Conservation (phyloP, 805 yeast genomes). For the Candida argentea region DNA sequence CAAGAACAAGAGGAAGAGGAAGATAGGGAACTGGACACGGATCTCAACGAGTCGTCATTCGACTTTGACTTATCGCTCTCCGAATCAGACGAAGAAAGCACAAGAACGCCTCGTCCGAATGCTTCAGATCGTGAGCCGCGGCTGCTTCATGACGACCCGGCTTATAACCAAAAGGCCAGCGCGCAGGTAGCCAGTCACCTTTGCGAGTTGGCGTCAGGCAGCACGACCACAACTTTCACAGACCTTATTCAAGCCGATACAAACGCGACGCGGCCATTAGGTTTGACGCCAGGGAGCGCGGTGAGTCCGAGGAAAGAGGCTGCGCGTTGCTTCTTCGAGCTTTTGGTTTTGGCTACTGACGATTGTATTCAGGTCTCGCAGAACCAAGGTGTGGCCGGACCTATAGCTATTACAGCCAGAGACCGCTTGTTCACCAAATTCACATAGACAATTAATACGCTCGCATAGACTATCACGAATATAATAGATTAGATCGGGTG, state of each 20-base stretch:
- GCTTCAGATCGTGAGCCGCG: no score
- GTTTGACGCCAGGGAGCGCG: slow-evolving; percentile 3
- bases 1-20: slow-evolving; percentile 11
- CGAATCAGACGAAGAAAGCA: slow-evolving; percentile 12
- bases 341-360: slow-evolving; percentile 70
- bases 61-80: slow-evolving; percentile 19
- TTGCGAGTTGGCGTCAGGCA: slow-evolving; percentile 20
- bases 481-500: no score
- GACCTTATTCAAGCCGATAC: slow-evolving; percentile 25
- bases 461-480: no score
- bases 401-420: slow-evolving; percentile 42
- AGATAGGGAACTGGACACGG: slow-evolving; percentile 8
- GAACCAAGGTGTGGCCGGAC: slow-evolving; percentile 41
- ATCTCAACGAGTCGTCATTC: slow-evolving; percentile 9
- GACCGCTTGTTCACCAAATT: slow-evolving; percentile 23
- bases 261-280: slow-evolving; percentile 12
- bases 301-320: slow-evolving; percentile 44
- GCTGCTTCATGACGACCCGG: slow-evolving; percentile 15
- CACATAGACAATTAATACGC: slow-evolving; percentile 3
- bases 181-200: slow-evolving; percentile 42
- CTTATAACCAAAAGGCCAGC: slow-evolving; percentile 38
- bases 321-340: slow-evolving; percentile 68
- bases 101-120: slow-evolving; percentile 1
- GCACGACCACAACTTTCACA: slow-evolving; percentile 19
- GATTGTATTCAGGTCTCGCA: slow-evolving; percentile 62